Evolutionary conservation across 306 rosid species (phyloP), one percentile per base, ranked within the genome.

Genomic region (Acacia crassicarpa): DNA sequence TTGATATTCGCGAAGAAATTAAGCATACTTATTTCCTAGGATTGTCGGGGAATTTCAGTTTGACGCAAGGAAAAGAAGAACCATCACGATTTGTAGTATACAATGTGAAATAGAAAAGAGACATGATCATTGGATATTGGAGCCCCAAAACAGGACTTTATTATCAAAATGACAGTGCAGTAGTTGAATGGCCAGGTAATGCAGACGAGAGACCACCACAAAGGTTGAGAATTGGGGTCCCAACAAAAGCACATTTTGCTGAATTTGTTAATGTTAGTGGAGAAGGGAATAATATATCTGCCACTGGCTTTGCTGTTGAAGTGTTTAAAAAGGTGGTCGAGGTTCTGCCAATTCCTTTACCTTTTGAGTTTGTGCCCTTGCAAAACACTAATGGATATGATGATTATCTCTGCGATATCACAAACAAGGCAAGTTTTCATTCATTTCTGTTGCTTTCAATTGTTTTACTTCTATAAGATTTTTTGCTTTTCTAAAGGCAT

Each of bases 11-110:
- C 17, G n/a, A 62, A 0, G 30, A 54, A 33, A 70, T 87, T 43
- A 0, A 7, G 2, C 30, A 16, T 27, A 63, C 76, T 41, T 22
- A 44, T n/a, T 88, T 86, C 27, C 2, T 14, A 44, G 82, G 85
- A 38, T n/a, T 81, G 10, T 56, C 81, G 19, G 89, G 89, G 65
- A 8, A 77, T 51, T 82, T 88, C 51, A 22, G 10, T 25, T 65
- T 88, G 48, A 38, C 27, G 32, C n/a, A 74, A 9, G 80, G 91
- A 49, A 82, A 86, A 32, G 40, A 86, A 67, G 76, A 79, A 63
- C 59, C 83, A 12, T 74, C 83, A 35, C 12, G 6, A 13, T 75
- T 79, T 79, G 86, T 76, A 71, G 76, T 88, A 16, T 46, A 79
- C 74, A 88, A 88, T 69, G 74, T 82, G 75, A 8, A 80, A 3